A percentile compares a stretch with the other conserved stretches of the same genome.
These are phyloP conservation scores for Rhododendron molle DNA, from an alignment of 148 eudicot genomes.

Conservation along the genomic window DNA sequence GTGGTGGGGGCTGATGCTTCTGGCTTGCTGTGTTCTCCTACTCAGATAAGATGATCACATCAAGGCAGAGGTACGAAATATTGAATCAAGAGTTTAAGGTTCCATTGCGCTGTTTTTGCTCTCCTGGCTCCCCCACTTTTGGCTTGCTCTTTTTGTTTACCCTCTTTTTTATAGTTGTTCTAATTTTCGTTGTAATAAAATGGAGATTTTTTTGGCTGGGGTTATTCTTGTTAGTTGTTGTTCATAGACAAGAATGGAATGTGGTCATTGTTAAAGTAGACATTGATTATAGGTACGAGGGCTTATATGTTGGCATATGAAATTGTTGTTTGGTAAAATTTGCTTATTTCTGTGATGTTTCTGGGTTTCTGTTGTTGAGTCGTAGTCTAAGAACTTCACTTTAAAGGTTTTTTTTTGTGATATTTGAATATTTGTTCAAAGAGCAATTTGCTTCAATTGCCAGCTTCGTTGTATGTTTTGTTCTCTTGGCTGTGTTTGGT, in stretches of 20 bases:
- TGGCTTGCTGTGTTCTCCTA: slow-evolving; percentile 81
- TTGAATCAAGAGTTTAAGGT: slow-evolving; percentile 17
- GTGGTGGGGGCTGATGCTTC: slow-evolving; percentile 89
- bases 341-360: neutral
- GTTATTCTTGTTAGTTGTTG: slow-evolving; percentile 32
- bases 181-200: slow-evolving; percentile 36
- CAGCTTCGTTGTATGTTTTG: neutral
- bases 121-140: slow-evolving; percentile 12
- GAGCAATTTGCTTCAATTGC: neutral
- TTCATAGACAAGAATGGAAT: slow-evolving; percentile 30
- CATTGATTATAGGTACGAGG: slow-evolving; percentile 18
- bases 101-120: slow-evolving; percentile 15
- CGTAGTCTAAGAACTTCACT: neutral
- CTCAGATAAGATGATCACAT: slow-evolving; percentile 62
- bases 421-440: neutral
- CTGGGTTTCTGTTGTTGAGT: neutral
- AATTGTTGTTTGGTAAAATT: slow-evolving; percentile 5
- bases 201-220: slow-evolving; percentile 26
- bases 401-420: neutral
- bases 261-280: slow-evolving; percentile 19
- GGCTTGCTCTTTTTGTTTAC: neutral
- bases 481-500: neutral
- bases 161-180: slow-evolving; percentile 9
- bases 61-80: slow-evolving; percentile 16
- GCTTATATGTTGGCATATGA: slow-evolving; percentile 10